phyloP scores from a whole-genome alignment of 2,329 filamentous ascomycete genomes.

The Scopulariopsis brevicaulis region DNA sequence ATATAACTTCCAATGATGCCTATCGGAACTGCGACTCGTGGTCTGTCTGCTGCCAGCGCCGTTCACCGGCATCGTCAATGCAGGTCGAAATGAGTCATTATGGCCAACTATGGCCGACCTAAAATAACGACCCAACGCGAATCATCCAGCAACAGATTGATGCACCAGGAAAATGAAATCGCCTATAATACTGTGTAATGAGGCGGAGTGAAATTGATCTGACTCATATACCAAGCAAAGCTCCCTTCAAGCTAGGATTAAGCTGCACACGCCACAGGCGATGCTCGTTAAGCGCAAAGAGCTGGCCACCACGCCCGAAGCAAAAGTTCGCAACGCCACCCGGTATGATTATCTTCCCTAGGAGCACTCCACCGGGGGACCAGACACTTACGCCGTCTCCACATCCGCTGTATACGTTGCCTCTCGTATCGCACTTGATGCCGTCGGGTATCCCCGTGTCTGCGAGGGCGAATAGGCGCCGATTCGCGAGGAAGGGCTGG shows the following conservation, averaged over 20 bases:
- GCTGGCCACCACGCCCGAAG: background rate
- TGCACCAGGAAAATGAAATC: too few relatives aligned
- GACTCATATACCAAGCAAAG: background rate
- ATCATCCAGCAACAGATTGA: too few relatives aligned
- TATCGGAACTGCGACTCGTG: too few relatives aligned
- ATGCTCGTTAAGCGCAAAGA: background rate
- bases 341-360: constrained; percentile 42
- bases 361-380: constrained; percentile 30
- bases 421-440: constrained; percentile 40
- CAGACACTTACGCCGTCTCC: constrained; percentile 38
- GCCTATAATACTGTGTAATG: too few relatives aligned
- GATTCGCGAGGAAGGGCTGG: constrained; percentile 6
- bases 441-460: constrained; percentile 44
- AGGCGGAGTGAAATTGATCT: too few relatives aligned
- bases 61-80: too few relatives aligned
- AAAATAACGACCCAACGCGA: too few relatives aligned
- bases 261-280: background rate
- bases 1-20: too few relatives aligned
- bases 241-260: background rate
- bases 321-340: background rate
- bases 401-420: constrained; percentile 41
- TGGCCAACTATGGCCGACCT: too few relatives aligned
- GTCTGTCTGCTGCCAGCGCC: too few relatives aligned
- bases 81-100: too few relatives aligned
- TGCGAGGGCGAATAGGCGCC: constrained; percentile 43